Percentiles rank a stretch among this genome's conserved stretches.
Conservation (phyloP, 257 asterid species). For the Gentiana macrophylla region DNA sequence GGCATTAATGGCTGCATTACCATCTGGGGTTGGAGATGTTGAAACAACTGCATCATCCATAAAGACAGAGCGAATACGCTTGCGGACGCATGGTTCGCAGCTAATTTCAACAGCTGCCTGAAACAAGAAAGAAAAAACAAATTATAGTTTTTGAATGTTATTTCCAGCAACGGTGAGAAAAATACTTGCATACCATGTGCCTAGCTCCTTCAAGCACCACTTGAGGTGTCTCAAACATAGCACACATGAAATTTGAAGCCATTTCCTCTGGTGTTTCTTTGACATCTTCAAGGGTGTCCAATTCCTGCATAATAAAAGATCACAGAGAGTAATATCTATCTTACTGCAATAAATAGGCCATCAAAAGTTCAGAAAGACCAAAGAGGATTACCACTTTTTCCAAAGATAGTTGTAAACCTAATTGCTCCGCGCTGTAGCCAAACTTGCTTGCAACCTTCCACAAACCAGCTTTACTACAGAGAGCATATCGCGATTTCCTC, state of each 20-base stretch:
- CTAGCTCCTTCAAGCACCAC: slow-evolving; percentile 89
- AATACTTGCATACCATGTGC: slow-evolving; percentile 65
- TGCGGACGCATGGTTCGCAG: slow-evolving; percentile 93
- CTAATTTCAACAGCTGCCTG: slow-evolving; percentile 98
- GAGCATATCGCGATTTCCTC: slow-evolving; percentile 59
- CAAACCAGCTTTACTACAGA: slow-evolving; percentile 62
- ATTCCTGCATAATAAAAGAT: slow-evolving; percentile 36
- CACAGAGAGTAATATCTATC: not conserved
- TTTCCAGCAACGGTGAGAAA: not conserved
- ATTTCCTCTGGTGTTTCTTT: slow-evolving; percentile 95
- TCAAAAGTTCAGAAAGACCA: not conserved
- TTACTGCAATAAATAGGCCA: not conserved
- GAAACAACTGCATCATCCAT: slow-evolving; percentile 82
- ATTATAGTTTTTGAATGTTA: not conserved
- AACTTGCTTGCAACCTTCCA: slow-evolving; percentile 94
- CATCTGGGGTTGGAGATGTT: slow-evolving; percentile 79
- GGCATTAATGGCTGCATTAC: slow-evolving; percentile 71
- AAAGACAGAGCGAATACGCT: slow-evolving; percentile 71
- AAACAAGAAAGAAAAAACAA: slow-evolving; percentile 9
- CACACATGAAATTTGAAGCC: slow-evolving; percentile 81
- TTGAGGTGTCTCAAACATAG: slow-evolving; percentile 76
- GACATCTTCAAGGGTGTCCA: slow-evolving; percentile 90
- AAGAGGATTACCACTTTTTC: slow-evolving; percentile 50
- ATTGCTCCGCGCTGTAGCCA: slow-evolving; percentile 91
- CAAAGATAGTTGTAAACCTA: slow-evolving; percentile 71